phyloP scores from a whole-genome alignment of 345 rosid species.

The Lumnitzera racemosa region DNA sequence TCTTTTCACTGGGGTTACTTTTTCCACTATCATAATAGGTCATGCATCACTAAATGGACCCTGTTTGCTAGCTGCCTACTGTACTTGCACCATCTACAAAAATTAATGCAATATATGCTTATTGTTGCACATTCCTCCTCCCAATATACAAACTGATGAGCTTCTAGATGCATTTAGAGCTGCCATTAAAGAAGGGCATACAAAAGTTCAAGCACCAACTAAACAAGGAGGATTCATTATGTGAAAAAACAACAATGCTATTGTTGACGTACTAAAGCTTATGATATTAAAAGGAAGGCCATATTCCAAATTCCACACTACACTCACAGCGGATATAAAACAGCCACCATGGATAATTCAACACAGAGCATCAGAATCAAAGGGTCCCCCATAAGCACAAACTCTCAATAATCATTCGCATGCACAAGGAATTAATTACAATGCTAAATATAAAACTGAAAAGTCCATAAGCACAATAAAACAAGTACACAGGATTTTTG shows the following conservation, averaged over 20 bases:
- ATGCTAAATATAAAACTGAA: too few species aligned
- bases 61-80: too few species aligned
- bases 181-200: constrained; percentile 12
- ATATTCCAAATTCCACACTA: constrained; percentile 39
- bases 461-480: constrained; percentile 4
- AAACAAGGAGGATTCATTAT: constrained; percentile 28
- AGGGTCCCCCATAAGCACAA: constrained; percentile 16
- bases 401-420: constrained; percentile 6
- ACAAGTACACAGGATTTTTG: constrained; percentile 7
- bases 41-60: too few species aligned
- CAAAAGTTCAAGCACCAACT: constrained; percentile 22
- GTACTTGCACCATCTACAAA: too few species aligned
- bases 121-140: constrained; percentile 7
- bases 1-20: too few species aligned
- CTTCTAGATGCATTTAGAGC: constrained; percentile 7
- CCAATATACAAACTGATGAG: constrained; percentile 18
- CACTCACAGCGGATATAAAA: constrained; percentile 38
- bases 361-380: constrained; percentile 50
- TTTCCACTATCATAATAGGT: too few species aligned
- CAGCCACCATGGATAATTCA: constrained; percentile 32
- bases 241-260: constrained; percentile 53
- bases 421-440: too few species aligned
- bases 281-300: constrained; percentile 8
- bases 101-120: too few species aligned
- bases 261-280: constrained; percentile 14